Conservation (phyloP, 108 stramenopile genomes). For the Pinguiococcus pyrenoidosus region DNA sequence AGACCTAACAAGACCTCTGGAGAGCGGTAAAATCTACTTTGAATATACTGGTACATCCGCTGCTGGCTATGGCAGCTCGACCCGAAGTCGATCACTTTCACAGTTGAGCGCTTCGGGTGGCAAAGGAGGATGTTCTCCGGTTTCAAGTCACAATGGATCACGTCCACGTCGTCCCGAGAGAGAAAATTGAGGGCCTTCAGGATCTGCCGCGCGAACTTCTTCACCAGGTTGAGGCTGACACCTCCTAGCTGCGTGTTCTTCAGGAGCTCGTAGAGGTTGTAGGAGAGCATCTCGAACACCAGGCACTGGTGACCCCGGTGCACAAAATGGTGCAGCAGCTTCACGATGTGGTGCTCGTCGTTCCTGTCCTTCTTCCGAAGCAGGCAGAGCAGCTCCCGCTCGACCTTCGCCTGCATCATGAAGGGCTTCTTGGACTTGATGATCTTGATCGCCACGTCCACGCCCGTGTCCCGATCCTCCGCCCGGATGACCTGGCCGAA, state of each 20-base stretch:
- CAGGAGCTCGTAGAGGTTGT: slow-evolving; percentile 91
- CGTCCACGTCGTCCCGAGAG: slow-evolving; percentile 54
- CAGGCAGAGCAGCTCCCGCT: slow-evolving; percentile 67
- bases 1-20: slow-evolving; percentile 91
- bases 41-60: slow-evolving; percentile 95
- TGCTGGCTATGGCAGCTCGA: slow-evolving; percentile 81
- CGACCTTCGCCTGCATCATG: slow-evolving; percentile 85
- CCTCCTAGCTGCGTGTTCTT: slow-evolving; percentile 76
- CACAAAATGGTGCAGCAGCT: slow-evolving; percentile 75
- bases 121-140: slow-evolving; percentile 94
- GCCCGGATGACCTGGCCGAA: slow-evolving; percentile 89
- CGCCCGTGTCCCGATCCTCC: slow-evolving; percentile 43
- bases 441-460: slow-evolving; percentile 91
- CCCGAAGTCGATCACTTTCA: slow-evolving; percentile 89
- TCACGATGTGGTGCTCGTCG: slow-evolving; percentile 48
- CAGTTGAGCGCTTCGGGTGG: slow-evolving; percentile 80
- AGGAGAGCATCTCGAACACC: slow-evolving; percentile 91
- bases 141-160: slow-evolving; percentile 97
- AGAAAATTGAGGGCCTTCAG: slow-evolving; percentile 76
- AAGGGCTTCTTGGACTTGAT: slow-evolving; percentile 94
- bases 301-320: slow-evolving; percentile 78
- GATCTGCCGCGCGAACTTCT: slow-evolving; percentile 93
- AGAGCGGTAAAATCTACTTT: slow-evolving; percentile 92
- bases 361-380: slow-evolving; percentile 18
- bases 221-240: slow-evolving; percentile 83